Evolutionary conservation across 1,284 basidiomycete species (phyloP), one percentile per base, ranked within the genome.

Genomic region (Ustilago xerochloae): DNA sequence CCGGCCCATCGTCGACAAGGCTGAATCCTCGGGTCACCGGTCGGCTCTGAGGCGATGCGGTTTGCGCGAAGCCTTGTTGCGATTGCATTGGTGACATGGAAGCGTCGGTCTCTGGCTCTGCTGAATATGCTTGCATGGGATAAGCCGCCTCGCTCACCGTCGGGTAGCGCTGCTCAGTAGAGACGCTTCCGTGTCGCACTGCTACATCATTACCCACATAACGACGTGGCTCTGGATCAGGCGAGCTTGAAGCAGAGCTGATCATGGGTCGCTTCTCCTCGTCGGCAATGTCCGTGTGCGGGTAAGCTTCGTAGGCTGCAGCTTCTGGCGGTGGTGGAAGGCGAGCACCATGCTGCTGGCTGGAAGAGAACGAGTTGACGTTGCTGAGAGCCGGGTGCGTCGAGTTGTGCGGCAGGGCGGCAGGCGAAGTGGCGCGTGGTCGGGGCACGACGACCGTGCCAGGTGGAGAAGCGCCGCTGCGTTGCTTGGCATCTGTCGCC

Each of bases 1-100:
- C 80, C 45, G 82, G 82, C 2, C 82, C 82, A 38, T 84, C 82
- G 41, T 84, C 82, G 22, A 81, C 79, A 29, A 84, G 58, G 43
- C 75, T 79, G 66, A 83, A 78, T 24, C 82, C 81, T 35, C 68
- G 67, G 30, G 50, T 63, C 39, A 49, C 22, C 18, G 68, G 60
- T 35, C 75, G 61, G 43, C 50, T 59, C 29, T 58, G 67, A 52
- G 54, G 64, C 48, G 47, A 28, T 18, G 54, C 47, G 1, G 57
- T 36, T 30, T 56, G 32, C 29, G 13, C 22, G 28, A 43, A 56
- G 50, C 35, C 55, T 35, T 35, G 60, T 33, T 63, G 51, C 32
- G 56, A 41, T 3, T 29, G 5, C 32, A 47, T 28, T 5, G 50
- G 62, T 26, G 72, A 52, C 29, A 58, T 30, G 13, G 66, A 62